These are phyloP conservation scores for Fusarium sp. DNA, from an alignment of 2,329 filamentous ascomycete species.

Conservation along the genomic window DNA sequence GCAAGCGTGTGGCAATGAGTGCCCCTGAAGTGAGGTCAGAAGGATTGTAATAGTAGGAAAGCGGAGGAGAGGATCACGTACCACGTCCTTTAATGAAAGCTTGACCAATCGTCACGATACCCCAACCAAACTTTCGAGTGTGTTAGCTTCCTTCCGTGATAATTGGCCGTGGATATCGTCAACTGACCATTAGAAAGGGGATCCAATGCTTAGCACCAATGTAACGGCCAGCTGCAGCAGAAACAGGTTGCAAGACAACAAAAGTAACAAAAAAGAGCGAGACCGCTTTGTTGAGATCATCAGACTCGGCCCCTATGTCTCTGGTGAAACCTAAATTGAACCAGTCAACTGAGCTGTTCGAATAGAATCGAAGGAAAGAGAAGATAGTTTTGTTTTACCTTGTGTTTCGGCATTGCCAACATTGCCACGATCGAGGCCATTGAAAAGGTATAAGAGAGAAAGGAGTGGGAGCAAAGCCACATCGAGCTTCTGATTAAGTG, in stretches of 20 bases:
- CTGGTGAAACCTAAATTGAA: conserved; percentile 37
- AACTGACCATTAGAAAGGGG: conserved; percentile 41
- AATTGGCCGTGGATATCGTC: background rate
- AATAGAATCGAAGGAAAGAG: background rate
- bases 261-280: conserved; percentile 46
- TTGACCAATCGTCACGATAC: conserved; percentile 40
- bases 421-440: conserved; percentile 55
- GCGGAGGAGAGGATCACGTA: conserved; percentile 11
- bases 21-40: conserved; percentile 30
- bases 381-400: conserved; percentile 34
- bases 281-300: conserved; percentile 44
- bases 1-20: conserved; percentile 42
- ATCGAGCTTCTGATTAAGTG: conserved; percentile 52
- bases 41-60: background rate
- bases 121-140: conserved; percentile 40
- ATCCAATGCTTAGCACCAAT: conserved; percentile 44
- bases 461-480: conserved; percentile 52
- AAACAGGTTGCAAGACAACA: conserved; percentile 42
- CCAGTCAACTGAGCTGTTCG: background rate
- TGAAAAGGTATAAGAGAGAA: conserved; percentile 55
- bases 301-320: conserved; percentile 42
- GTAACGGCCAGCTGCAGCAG: conserved; percentile 42
- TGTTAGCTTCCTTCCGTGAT: conserved; percentile 12
- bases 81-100: conserved; percentile 42
- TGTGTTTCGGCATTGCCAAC: conserved; percentile 55